Evolutionary conservation across 768 basidiomycete genomes (phyloP), one percentile per base, ranked within the genome.

Genomic region (Saitozyma podzolica): DNA sequence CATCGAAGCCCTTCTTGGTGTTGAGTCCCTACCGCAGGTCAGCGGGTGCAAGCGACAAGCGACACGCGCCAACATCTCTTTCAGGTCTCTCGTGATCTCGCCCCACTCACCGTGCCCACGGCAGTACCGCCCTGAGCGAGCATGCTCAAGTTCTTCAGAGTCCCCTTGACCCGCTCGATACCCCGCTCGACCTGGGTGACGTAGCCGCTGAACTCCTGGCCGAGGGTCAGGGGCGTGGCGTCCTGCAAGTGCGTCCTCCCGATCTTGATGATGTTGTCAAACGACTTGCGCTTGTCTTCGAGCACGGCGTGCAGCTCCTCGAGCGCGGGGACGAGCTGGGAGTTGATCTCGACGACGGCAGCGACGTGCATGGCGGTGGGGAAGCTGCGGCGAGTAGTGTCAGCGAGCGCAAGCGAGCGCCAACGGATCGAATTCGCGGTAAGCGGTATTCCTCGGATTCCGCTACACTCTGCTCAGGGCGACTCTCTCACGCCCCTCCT

Each of bases 361-460:
- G 96, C 92, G 62, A 99, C 86, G 80, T 99, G 96, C 96, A 99
- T 99, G 11, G 89, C 96, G 29, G 96, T 99, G 8, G 96, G 96
- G 86, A 98, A 99, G 39, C 93, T 96, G 72, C 45, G 13, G 45
- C n/a, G 13, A 47, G 45, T 47, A 11, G 45, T 47, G 45, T 47
- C 45, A 47, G n/a, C 13, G 45, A 17, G 45, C 45, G 29, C 29
- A 29, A 29, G 29, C 29, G 29, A 29, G 29, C 29, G 29, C 5
- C 29, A 29, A 29, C 29, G 29, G 29, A 29, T 29, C 29, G 29
- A 29, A 29, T 29, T 40, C 7, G n/a, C 14, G 19, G 42, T 43
- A 37, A 54, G 58, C 43, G 42, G 10, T 14, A 39, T 1, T 58
- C 47, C 29, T 29, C 29, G 29, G 29, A 29, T 29, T 29, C 29